Conservation (phyloP, 2,329 filamentous ascomycete genomes). For the Xylariaceae sp. region DNA sequence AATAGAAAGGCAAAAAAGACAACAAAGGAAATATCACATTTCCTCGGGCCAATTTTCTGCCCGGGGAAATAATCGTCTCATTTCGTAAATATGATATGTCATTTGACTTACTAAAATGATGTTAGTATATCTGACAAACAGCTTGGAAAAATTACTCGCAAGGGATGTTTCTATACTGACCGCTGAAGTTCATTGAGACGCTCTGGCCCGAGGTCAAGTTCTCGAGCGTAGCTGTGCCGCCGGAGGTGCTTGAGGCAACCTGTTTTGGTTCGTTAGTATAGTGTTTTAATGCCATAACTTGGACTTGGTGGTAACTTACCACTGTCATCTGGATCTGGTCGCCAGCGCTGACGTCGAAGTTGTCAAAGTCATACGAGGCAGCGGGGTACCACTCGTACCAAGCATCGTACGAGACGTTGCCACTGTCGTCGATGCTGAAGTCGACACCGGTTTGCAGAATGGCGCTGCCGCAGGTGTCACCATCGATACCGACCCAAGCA, state of each 20-base stretch:
- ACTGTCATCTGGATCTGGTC: neutral
- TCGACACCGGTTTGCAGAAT: neutral
- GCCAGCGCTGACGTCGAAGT: neutral
- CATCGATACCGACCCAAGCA: neutral
- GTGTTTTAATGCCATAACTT: neutral
- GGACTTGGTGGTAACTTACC: neutral
- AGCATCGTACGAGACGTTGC: neutral
- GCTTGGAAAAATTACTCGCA: too few relatives aligned
- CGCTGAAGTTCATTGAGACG: neutral
- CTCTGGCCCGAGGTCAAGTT: neutral
- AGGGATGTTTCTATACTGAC: too few relatives aligned
- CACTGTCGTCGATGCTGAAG: neutral
- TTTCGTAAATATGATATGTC: too few relatives aligned
- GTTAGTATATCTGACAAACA: too few relatives aligned
- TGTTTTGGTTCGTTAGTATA: too few relatives aligned
- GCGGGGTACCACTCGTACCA: neutral
- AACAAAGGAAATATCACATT: too few relatives aligned
- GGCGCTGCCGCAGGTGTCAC: neutral
- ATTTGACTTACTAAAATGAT: too few relatives aligned
- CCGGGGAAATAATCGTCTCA: too few relatives aligned
- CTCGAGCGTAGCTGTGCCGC: neutral
- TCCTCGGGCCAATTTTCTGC: too few relatives aligned
- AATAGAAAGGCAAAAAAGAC: too few relatives aligned
- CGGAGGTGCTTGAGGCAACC: neutral
- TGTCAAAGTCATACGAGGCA: neutral